phyloP scores from a whole-genome alignment of 169 alveolate genomes.

The Eimeria necatrix region DNA sequence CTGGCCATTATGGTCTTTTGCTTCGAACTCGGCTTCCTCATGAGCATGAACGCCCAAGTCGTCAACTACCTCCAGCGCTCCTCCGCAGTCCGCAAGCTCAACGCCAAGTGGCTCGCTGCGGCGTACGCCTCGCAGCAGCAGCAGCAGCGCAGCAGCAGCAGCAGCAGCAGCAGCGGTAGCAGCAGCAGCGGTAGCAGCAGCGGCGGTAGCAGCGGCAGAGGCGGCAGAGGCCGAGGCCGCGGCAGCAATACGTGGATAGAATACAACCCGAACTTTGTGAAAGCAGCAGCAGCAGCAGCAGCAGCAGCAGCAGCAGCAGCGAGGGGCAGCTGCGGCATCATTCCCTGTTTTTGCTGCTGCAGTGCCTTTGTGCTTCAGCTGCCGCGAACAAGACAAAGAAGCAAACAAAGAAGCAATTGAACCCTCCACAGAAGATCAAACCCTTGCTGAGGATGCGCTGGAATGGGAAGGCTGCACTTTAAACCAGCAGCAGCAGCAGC shows the following conservation, averaged over 20 bases:
- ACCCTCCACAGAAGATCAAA: background rate
- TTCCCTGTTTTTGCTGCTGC: background rate
- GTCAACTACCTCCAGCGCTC: constrained; percentile 56
- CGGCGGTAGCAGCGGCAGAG: too few species aligned
- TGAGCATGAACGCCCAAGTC: constrained; percentile 76
- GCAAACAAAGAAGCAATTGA: background rate
- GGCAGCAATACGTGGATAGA: too few species aligned
- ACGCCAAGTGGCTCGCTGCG: constrained; percentile 75
- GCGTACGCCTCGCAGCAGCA: background rate
- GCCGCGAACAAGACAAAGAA: constrained; percentile 9
- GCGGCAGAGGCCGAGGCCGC: too few species aligned
- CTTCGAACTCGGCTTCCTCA: constrained; percentile 79
- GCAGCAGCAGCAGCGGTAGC: too few species aligned
- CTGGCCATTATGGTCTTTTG: constrained; percentile 69
- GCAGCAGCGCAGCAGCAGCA: too few species aligned
- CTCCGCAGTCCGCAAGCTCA: constrained; percentile 68
- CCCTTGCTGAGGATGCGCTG: background rate
- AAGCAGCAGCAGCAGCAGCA: too few species aligned
- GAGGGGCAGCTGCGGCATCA: too few species aligned
- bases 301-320: too few species aligned
- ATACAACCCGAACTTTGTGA: too few species aligned
- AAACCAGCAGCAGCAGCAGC: constrained; percentile 29
- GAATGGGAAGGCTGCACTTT: background rate
- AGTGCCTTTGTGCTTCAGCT: background rate
- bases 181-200: too few species aligned